Evolutionary conservation across 2,329 filamentous ascomycete species (phyloP).

Genomic region (Neopestalotiopsis sp.): DNA sequence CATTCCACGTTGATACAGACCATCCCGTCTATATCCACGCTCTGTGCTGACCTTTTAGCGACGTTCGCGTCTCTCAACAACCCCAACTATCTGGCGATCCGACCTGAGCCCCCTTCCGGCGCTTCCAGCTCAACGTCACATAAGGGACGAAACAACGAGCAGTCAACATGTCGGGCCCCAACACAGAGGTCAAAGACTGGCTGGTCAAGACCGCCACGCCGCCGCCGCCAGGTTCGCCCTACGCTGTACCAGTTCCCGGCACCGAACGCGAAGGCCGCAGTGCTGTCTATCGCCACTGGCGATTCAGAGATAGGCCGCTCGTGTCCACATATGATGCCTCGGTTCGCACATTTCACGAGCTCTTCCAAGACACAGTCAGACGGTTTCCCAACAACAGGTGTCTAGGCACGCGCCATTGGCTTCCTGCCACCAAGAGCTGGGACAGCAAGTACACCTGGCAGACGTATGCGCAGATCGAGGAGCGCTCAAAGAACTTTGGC

Average conservation of each 20-base stretch:
- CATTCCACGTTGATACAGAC: background rate
- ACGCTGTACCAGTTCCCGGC: conserved; percentile 78
- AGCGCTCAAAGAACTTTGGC: conserved; percentile 82
- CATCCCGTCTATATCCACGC: background rate
- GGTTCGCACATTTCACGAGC: conserved; percentile 75
- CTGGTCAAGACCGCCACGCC: conserved; percentile 38
- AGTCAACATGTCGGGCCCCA: conserved; percentile 37
- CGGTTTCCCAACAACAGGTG: conserved; percentile 71
- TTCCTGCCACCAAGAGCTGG: conserved; percentile 74
- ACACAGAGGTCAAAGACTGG: conserved; percentile 42
- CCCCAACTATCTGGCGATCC: background rate
- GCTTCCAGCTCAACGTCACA: background rate
- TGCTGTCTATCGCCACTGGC: conserved; percentile 83
- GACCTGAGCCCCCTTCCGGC: background rate
- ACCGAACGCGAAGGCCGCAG: conserved; percentile 75
- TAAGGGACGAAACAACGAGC: background rate
- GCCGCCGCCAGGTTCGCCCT: conserved; percentile 64
- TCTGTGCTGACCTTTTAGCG: background rate
- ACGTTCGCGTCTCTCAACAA: background rate
- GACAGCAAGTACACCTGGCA: conserved; percentile 81
- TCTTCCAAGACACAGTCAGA: conserved; percentile 73
- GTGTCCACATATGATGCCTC: conserved; percentile 75
- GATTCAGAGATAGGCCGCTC: conserved; percentile 72
- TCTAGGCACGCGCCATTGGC: conserved; percentile 82
- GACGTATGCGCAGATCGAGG: conserved; percentile 79